Evolutionary conservation across 306 rosid species (phyloP).

Genomic region (Fagus sylvatica): DNA sequence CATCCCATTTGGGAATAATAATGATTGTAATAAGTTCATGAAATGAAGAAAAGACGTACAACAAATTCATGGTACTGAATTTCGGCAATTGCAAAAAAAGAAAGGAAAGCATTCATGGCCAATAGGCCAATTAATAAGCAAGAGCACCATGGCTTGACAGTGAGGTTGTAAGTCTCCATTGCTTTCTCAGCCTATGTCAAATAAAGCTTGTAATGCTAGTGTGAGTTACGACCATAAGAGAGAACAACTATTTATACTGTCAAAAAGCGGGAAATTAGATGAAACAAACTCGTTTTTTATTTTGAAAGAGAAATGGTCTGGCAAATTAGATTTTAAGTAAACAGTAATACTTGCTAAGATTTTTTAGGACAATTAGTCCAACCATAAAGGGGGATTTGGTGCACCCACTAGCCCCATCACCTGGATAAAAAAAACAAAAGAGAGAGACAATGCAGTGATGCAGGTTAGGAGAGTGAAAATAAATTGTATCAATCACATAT

Average conservation of each 20-base stretch:
- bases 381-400: slow-evolving; percentile 68
- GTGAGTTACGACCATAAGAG: slow-evolving; percentile 9
- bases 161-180: slow-evolving; percentile 48
- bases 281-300: background rate
- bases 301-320: background rate
- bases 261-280: slow-evolving; percentile 16
- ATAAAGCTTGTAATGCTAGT: slow-evolving; percentile 26
- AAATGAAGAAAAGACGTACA: slow-evolving; percentile 43
- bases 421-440: background rate
- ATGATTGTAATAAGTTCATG: slow-evolving; percentile 1
- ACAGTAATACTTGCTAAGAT: slow-evolving; percentile 12
- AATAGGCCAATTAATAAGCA: slow-evolving; percentile 44
- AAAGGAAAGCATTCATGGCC: slow-evolving; percentile 36
- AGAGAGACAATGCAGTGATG: background rate
- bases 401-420: slow-evolving; percentile 66
- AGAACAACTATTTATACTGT: slow-evolving; percentile 47
- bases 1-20: background rate
- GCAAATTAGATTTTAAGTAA: slow-evolving; percentile 49
- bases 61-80: slow-evolving; percentile 75
- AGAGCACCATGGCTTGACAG: slow-evolving; percentile 27
- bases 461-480: background rate
- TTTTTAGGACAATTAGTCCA: slow-evolving; percentile 40
- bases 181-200: slow-evolving; percentile 31
- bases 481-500: background rate
- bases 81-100: slow-evolving; percentile 46